A percentile compares a stretch with the other conserved stretches of the same genome.
Conservation (phyloP, 1,139 yeast species). For the Zhuliangozyma parablackwelliae region DNA sequence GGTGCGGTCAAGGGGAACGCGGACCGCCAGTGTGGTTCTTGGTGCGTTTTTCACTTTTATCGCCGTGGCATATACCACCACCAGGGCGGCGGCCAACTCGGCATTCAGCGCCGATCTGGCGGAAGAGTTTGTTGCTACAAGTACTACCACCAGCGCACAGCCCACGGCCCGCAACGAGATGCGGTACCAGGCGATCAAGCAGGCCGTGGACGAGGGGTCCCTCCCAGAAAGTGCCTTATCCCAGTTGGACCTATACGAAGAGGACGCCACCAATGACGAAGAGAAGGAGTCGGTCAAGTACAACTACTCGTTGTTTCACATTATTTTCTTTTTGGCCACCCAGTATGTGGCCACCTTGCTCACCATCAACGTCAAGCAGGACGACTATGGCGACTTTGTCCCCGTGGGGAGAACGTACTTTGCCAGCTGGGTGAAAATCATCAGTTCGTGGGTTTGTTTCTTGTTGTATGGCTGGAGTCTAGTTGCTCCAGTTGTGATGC, state of each 20-base stretch:
- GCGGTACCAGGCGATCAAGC: conserved; percentile 83
- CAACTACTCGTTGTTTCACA: conserved; percentile 83
- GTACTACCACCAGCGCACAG: conserved; percentile 37
- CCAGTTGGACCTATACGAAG: conserved; percentile 61
- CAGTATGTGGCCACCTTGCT: conserved; percentile 94
- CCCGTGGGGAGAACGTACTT: conserved; percentile 98
- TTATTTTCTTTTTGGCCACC: conserved; percentile 90
- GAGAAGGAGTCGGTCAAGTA: conserved; percentile 70
- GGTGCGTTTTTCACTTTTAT: conserved; percentile 93
- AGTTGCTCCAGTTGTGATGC: conserved; percentile 84
- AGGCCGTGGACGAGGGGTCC: conserved; percentile 93
- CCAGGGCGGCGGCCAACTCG: conserved; percentile 85
- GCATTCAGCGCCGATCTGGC: conserved; percentile 41
- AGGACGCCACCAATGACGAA: conserved; percentile 45
- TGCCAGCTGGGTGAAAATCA: conserved; percentile 89
- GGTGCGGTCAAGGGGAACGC: conserved; percentile 81
- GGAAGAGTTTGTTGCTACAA: conserved; percentile 6
- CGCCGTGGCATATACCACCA: conserved; percentile 95
- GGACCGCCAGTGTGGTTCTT: conserved; percentile 80
- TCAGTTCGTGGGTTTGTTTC: conserved; percentile 91
- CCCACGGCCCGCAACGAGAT: conserved; percentile 64
- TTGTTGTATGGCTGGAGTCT: conserved; percentile 85
- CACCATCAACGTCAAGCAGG: conserved; percentile 86
- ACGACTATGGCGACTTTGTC: conserved; percentile 80
- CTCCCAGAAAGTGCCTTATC: conserved; percentile 87